Percentiles rank a stretch among this genome's conserved stretches.
phyloP scores from a whole-genome alignment of 2,329 filamentous ascomycete species.

The Colletotrichum liaoningense region DNA sequence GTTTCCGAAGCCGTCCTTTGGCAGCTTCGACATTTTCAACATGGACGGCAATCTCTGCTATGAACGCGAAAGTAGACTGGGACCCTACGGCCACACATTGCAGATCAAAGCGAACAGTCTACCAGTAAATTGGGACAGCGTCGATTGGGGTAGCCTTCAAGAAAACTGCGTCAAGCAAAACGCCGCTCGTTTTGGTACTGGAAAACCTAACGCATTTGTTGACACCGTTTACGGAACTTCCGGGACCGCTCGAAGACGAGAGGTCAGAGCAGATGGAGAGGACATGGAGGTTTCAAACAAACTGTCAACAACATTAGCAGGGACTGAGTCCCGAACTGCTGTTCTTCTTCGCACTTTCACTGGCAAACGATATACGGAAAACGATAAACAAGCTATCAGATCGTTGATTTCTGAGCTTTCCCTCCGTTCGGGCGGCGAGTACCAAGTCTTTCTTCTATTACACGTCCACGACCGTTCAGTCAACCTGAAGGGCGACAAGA shows the following conservation, averaged over 20 bases:
- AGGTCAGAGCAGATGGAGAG: neutral
- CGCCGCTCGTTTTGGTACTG: conserved; percentile 68
- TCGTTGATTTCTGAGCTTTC: conserved; percentile 82
- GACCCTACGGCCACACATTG: conserved; percentile 71
- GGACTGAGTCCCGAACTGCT: conserved; percentile 66
- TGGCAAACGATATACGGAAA: conserved; percentile 79
- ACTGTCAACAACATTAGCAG: neutral
- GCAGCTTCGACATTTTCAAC: conserved; percentile 69
- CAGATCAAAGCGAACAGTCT: conserved; percentile 57
- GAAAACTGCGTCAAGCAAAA: conserved; percentile 74
- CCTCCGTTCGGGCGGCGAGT: conserved; percentile 82
- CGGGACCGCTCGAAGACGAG: neutral
- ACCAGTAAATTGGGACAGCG: conserved; percentile 68
- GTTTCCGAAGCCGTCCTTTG: conserved; percentile 72
- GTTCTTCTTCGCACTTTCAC: conserved; percentile 81
- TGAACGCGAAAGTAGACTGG: conserved; percentile 76
- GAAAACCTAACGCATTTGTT: conserved; percentile 57
- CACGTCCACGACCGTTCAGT: conserved; percentile 76
- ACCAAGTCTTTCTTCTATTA: conserved; percentile 82
- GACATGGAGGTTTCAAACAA: neutral
- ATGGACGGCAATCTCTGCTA: conserved; percentile 74
- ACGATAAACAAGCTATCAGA: conserved; percentile 83
- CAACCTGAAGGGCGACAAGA: conserved; percentile 67
- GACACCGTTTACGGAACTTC: conserved; percentile 44
- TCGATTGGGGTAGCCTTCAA: conserved; percentile 80